Evolutionary conservation across 225 moss, liverwort and hornwort genomes (phyloP), one percentile per base, ranked within the genome.

Genomic region (Polytrichum formosum): DNA sequence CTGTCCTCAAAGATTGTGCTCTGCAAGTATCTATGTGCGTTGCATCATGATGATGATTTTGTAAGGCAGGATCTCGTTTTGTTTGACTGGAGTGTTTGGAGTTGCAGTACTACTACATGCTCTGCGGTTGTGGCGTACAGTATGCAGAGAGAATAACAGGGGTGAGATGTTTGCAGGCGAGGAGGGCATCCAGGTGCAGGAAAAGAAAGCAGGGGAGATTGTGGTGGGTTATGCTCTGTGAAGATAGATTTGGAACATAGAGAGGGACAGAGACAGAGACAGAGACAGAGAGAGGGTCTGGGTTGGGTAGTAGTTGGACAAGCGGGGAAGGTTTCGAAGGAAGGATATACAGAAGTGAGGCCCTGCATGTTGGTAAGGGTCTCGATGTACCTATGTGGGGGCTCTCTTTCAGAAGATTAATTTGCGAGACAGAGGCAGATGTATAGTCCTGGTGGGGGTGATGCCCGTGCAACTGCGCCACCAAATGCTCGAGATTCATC

Each of bases 401-500:
- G 66, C 37, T 66, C 5, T 67, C 22, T 59, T 7, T 23, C 21
- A 55, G 69, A 74, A 68, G 71, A 73, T 77, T 53, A 72, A 82
- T 22, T 69, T 72, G 81, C 72, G 76, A 81, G 86, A 81, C 76
- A 81, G 76, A 86, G 75, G 89, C 89, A 89, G 89, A 89, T 89
- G 89, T 89, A 86, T 89, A 89, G 89, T 72, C 84, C 89, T 83
- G 79, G 86, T 71, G 84, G 89, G 83, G 89, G 86, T 84, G 89
- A 89, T 86, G 86, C 89, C 83, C 89, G 89, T 81, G 89, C 86
- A 83, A 81, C 83, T 75, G 81, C 82, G 78, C 86, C 79, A 65
- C 89, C 89, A 65, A 89, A 89, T 89, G 84, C 86, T 71, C 89
- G 86, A 54, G 86, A 89, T 79, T 83, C 86, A 66, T 86, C 89